Evolutionary conservation across 2,329 filamentous ascomycete species (phyloP), one percentile per base, ranked within the genome.

Genomic region (Colletotrichum viniferum): DNA sequence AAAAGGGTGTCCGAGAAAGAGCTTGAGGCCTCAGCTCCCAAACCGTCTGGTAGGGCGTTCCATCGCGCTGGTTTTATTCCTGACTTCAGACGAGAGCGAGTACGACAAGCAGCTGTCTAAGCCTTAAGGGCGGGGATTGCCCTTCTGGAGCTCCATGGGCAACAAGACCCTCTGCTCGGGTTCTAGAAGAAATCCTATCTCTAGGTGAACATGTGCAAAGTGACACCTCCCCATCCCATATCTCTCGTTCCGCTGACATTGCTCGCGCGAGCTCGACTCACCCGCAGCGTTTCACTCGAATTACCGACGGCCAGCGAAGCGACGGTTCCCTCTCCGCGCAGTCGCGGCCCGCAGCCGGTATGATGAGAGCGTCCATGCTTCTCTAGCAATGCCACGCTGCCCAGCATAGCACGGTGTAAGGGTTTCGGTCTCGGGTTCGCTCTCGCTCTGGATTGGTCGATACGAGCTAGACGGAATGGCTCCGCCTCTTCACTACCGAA

Each of bases 381-480:
- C 52, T 18, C 30, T 30, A 28, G 64, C 28, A 43, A 26, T 55
- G 63, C 55, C 28, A 66, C 32, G 52, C n/a, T 68, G 26, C 12
- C 58, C 28, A 61, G 28, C 30, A 13, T 28, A 32, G 28, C 28
- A 61, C 30, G 16, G 30, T n/a, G 58, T 2, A 21, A 32, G 13
- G 68, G 21, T 5, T 18, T 72, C 63, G 69, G 56, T 75, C 56
- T 75, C 73, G 69, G 7, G 18, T 48, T 75, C 73, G 73, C 55
- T 67, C 32, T 68, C 73, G 73, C 26, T 14, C 13, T 56, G 9
- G 43, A 38, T n/a, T 62, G 38, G 38, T 21, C 12, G n/a, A 10
- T 34, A 24, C 14, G 38, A 24, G 14, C 65, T 26, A 61, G 28
- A 21, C 32, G 60, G 26, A 32, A 63, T 18, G 26, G 56, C 56